phyloP scores from a whole-genome alignment of 2,329 filamentous ascomycete genomes.

The Colletotrichum tabaci region DNA sequence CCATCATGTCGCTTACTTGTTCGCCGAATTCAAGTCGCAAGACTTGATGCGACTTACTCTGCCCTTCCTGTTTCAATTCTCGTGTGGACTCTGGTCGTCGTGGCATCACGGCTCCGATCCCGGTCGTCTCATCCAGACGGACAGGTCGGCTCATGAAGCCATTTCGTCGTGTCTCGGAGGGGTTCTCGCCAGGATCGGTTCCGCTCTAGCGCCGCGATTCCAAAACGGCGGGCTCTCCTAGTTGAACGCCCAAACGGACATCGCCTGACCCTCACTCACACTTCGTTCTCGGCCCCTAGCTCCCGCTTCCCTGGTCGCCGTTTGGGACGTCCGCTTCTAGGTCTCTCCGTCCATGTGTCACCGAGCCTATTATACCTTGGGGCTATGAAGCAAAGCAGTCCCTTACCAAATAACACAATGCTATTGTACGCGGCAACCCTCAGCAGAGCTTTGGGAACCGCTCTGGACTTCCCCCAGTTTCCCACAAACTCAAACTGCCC shows the following conservation, averaged over 20 bases:
- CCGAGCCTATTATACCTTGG: background rate
- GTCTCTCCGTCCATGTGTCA: background rate
- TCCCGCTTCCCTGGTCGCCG: constrained; percentile 8
- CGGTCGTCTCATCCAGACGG: background rate
- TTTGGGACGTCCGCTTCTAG: constrained; percentile 18
- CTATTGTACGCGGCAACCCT: background rate
- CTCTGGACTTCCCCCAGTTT: constrained; percentile 19
- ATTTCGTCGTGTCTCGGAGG: background rate
- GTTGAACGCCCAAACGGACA: constrained; percentile 25
- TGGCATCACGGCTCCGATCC: background rate
- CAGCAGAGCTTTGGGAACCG: background rate
- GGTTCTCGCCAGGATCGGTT: constrained; percentile 13
- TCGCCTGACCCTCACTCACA: background rate
- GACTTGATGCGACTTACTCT: too few species aligned
- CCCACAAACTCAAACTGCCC: background rate
- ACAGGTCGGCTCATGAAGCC: background rate
- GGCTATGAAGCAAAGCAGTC: background rate
- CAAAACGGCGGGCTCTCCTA: constrained; percentile 9
- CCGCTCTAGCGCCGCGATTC: constrained; percentile 6
- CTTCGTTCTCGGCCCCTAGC: background rate
- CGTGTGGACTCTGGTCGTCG: too few species aligned
- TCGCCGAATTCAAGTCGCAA: background rate
- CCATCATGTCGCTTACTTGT: background rate
- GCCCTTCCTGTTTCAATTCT: background rate
- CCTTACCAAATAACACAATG: background rate